Base-by-base conservation (phyloP, 2,329 filamentous ascomycete genomes). In the Ascocoryne sarcoides region DNA sequence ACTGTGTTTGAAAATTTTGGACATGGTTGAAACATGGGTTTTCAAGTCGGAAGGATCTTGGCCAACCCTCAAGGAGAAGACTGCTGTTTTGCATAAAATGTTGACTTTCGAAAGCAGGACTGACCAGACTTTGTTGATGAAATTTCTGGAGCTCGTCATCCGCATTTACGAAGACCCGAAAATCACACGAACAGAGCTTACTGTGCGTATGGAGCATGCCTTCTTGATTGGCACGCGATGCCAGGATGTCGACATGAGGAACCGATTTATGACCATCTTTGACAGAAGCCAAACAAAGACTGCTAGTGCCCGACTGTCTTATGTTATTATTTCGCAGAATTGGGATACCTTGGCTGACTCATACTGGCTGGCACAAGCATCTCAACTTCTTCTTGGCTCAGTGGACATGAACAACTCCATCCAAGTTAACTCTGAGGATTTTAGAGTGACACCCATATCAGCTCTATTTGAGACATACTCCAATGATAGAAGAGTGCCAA, bases 31-130 rank as follows among this genome's bases (percentile, higher is more conserved):
- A 60, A 76, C 73, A 21, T 99, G 93, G 93, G 85, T 98, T 4
- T 98, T 99, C 68, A 78, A 87, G 50, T 92, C 87, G 0, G 89
- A 87, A 43, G 92, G 95, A 48, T 92, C 88, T 2, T 95, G 92
- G 73, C 92, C 92, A 0, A 98, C 92, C 0, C 72, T 98, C 1
- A 99, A 99, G 62, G 93, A 98, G 64, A 98, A 98, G 68, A 96
- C 90, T 0, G 93, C 93, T 1, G 92, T 99, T 1, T 67, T 99
- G n/a, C 89, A 94, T 55, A 99, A 98, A 66, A 99, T 99, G 92
- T 68, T 96, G 12, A 81, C 89, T 0, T 98, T 98, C 52, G 92
- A 99, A 63, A 79, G 85, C 42, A 76, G 92, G 29, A 66, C 74
- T 19, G 90, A 96, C 58, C 76, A 81, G 21, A 87, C 82, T 0